Evolutionary conservation across 495 filamentous ascomycete genomes (phyloP), one percentile per base, ranked within the genome.

Genomic region (Penicillium daleae): DNA sequence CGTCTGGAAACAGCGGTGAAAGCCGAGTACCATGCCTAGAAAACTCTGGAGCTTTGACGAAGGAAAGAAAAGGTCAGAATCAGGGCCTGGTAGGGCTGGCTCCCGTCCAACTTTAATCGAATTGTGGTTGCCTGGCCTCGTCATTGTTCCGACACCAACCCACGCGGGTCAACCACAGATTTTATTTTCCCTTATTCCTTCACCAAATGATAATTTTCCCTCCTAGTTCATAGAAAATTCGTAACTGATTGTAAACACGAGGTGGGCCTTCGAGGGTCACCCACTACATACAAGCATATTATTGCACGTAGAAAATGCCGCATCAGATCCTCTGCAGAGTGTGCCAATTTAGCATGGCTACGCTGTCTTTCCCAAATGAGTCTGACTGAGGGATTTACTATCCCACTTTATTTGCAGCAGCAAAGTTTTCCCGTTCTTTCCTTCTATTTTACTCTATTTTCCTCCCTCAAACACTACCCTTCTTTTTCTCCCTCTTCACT

Each of bases 81-180:
- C n/a, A 17, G 39, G 17, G 39, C 19, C 17, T 42, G 39, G 21
- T 46, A 24, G 42, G 42, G 42, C 42, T 22, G 42, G 6, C 42
- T 46, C 9, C n/a, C 19, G 24, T 21, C 19, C 9, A 46, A 46
- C 19, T 46, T 12, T 46, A 24, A 24, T 46, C 21, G 42, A 46
- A 46, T 46, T 21, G 42, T 46, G 42, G 42, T 46, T 46, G 42
- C 42, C 42, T 46, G 42, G 42, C 42, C 40, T 13, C 42, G 42
- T 46, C 42, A 24, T 46, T 21, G 42, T 46, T 21, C 8, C 12
- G 42, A 46, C 42, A 46, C n/a, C n/a, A n/a, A n/a, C 40, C 39
- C n/a, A 39, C 15, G 17, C 17, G 6, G 9, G 3, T 6, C 1
- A 46, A 15, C 19, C 4, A 46, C 0, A 13, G 3, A 3, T 24